Base-by-base conservation (phyloP, 1,284 basidiomycete species). In the Neonothopanus nambi region DNA sequence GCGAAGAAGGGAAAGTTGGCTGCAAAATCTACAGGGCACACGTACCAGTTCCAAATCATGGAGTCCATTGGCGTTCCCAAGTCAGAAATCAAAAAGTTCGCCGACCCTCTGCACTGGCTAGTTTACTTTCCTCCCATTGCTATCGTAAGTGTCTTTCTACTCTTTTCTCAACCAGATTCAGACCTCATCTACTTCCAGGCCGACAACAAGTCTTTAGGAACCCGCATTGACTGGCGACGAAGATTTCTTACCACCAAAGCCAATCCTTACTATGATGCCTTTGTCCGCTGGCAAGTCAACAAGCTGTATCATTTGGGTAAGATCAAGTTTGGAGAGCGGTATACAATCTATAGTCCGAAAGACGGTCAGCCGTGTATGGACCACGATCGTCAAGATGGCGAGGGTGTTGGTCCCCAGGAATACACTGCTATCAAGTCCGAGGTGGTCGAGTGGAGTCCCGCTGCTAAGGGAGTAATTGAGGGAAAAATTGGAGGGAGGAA, bases 341-440 rank as follows among this genome's bases (percentile, higher is more conserved):
- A 98, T 74, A 99, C 97, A 38, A 94, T 99, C 68, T 99, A 97
- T 79, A 96, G 93, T 63, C 94, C 94, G n/a, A 98, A 98, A 72
- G 97, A 99, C 65, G 95, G 94, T 8, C 97, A 99, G 69, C 96
- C 97, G 1, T 99, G 97, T 70, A 99, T 99, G 97, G 97, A 99
- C 74, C 97, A 99, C 76, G 97, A 99, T 70, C 91, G 97, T 59
- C 84, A 87, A 53, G 93, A 94, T 59, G 97, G 97, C 45, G 97
- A 99, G 73, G 95, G 91, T 50, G 77, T 97, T 54, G 93, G 93
- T 15, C 96, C 97, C 6, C 95, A 97, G 67, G 96, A 99, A 70
- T 99, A 99, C 75, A 95, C 96, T 13, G 91, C 81, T 17, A 76
- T 99, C 69, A 98, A 98, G 79, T 95, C 98, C 92, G 85, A 93